Base-by-base conservation (phyloP, 192 early-diverging fungal genomes). In the Backusella morwellensis region DNA sequence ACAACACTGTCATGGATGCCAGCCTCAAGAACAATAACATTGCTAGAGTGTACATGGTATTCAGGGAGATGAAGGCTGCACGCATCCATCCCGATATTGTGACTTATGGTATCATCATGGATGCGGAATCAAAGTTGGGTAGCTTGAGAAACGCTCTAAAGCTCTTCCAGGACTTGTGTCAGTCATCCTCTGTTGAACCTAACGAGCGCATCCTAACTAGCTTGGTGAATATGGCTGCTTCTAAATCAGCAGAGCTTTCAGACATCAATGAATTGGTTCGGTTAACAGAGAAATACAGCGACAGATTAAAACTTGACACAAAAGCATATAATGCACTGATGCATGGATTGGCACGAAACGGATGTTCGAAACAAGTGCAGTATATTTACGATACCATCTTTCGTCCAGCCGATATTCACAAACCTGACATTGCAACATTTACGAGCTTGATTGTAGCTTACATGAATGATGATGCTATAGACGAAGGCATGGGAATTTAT, bases 91-190 rank as follows among this genome's bases (percentile, higher is more conserved):
- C 84, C 4, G 77, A 83, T 67, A 40, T 67, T 21, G 35, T 68
- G 9, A 85, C 84, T 3, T 83, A 77, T 59, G 75, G 77, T 26
- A 80, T 78, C 3, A 34, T 85, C 7, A 81, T 85, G n/a, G 76
- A 72, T 21, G 80, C 76, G 17, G 72, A 81, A 32, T 66, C 74
- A 5, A 41, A 56, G 12, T 29, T 63, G 12, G 74, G 75, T 44
- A 59, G 80, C 66, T 36, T 77, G n/a, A 56, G 56, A 36, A 71
- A 70, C 8, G 81, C 77, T 35, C 38, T 75, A 4, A 19, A 63
- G 29, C 26, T 82, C 11, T 82, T 75, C n/a, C 12, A 73, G 4
- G 77, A 82, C 7, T 68, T 82, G 69, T 54, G 73, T 21, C 21
- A 63, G 1, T 41, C 38, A 38, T 67, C 73, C 35, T 70, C n/a